Conservation (phyloP, 352 stramenopile species). For the Pythium apleroticum region DNA sequence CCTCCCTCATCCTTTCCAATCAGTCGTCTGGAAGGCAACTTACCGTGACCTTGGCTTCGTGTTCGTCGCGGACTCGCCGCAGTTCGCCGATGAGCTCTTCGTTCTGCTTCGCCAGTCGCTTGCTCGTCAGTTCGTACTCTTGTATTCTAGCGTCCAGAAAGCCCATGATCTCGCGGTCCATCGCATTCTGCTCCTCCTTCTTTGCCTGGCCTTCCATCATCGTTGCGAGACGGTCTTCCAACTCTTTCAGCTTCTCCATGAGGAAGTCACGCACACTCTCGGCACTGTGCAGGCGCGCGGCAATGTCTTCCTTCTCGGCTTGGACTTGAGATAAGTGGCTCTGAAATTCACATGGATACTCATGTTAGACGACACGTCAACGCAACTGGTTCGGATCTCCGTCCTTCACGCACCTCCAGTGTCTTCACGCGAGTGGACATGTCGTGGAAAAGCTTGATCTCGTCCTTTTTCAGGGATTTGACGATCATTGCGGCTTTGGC, state of each 20-base stretch:
- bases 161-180: conserved; percentile 84
- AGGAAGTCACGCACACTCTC: conserved; percentile 84
- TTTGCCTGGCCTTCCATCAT: conserved; percentile 55
- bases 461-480: conserved; percentile 76
- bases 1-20: too few relatives aligned
- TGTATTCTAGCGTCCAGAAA: conserved; percentile 80
- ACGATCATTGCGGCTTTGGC: conserved; percentile 77
- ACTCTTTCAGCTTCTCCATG: conserved; percentile 82
- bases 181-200: conserved; percentile 61
- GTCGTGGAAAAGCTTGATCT: conserved; percentile 86
- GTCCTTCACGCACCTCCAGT: conserved; percentile 46
- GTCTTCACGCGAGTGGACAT: conserved; percentile 77
- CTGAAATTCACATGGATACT: conserved; percentile 23
- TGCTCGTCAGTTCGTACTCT: conserved; percentile 65
- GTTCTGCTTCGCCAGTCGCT: conserved; percentile 57
- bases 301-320: conserved; percentile 77
- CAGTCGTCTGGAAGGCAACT: too few relatives aligned
- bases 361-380: not conserved
- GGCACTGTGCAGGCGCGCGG: conserved; percentile 61
- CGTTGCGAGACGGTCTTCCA: conserved; percentile 60
- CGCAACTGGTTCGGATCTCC: not conserved
- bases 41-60: conserved; percentile 60
- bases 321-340: conserved; percentile 60
- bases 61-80: conserved; percentile 48
- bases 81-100: conserved; percentile 49